A percentile compares a stretch with the other conserved stretches of the same genome.
phyloP scores from a whole-genome alignment of 345 rosid species.

The Eucalyptus pauciflora region DNA sequence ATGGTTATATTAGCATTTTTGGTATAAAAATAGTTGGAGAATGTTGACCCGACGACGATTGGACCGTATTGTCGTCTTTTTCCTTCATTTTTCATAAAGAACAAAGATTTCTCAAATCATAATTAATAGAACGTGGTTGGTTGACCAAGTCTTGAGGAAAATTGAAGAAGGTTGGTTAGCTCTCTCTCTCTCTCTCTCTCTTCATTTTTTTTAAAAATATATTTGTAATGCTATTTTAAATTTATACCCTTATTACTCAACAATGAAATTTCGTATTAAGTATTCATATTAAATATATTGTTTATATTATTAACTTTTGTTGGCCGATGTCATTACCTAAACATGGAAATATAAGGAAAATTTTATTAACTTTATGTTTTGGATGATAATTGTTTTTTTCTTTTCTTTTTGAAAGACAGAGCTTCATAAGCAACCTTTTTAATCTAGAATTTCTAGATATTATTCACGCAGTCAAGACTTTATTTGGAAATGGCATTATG shows the following conservation, averaged over 20 bases:
- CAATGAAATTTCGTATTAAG: neutral
- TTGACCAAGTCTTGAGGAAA: neutral
- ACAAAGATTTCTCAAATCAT: neutral
- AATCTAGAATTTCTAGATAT: neutral
- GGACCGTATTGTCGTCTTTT: neutral
- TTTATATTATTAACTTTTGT: neutral
- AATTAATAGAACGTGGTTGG: neutral
- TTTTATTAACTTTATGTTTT: too few relatives aligned
- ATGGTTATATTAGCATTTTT: neutral
- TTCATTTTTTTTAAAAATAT: too few relatives aligned
- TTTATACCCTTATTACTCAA: neutral
- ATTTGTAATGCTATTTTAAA: neutral
- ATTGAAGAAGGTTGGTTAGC: too few relatives aligned
- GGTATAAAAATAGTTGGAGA: neutral
- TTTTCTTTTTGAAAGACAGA: neutral
- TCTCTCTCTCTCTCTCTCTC: too few relatives aligned
- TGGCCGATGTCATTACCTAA: neutral
- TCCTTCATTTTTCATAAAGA: neutral
- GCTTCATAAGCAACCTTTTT: neutral
- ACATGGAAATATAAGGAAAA: neutral
- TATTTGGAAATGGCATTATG: neutral
- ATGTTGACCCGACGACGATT: neutral
- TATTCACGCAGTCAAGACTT: neutral
- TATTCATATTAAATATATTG: neutral
- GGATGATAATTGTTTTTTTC: neutral